Percentiles rank a stretch among this genome's conserved stretches.
phyloP scores from a whole-genome alignment of 129 eudicot genomes.

The Tanacetum coccineum region DNA sequence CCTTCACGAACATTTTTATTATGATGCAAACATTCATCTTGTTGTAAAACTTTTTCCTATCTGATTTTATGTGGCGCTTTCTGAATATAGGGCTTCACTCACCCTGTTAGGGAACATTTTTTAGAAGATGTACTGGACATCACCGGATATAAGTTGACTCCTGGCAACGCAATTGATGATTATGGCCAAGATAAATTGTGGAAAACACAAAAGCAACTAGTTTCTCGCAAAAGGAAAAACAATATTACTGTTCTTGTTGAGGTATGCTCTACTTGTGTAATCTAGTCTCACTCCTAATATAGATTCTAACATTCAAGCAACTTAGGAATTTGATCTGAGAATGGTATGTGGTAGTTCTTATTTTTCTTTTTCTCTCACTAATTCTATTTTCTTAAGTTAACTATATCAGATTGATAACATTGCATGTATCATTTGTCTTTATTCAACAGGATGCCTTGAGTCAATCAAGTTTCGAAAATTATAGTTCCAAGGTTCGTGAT shows the following conservation, averaged over 20 bases:
- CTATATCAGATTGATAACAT: neutral
- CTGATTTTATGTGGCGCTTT: slow-evolving; percentile 20
- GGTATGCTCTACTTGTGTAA: slow-evolving; percentile 39
- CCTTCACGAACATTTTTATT: slow-evolving; percentile 10
- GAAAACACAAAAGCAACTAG: slow-evolving; percentile 90
- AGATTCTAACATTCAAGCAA: neutral
- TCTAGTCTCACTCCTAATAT: neutral
- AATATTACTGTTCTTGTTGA: slow-evolving; percentile 87
- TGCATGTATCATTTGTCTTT: neutral
- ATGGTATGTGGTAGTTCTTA: neutral
- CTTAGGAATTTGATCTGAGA: neutral
- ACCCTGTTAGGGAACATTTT: slow-evolving; percentile 85
- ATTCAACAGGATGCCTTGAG: slow-evolving; percentile 71
- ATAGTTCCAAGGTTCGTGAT: slow-evolving; percentile 82
- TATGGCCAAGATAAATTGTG: slow-evolving; percentile 98
- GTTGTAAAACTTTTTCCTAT: slow-evolving; percentile 10
- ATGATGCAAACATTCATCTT: slow-evolving; percentile 3
- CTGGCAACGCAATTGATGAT: slow-evolving; percentile 93
- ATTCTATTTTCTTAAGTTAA: neutral
- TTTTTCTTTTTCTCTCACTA: neutral
- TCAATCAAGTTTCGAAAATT: slow-evolving; percentile 73
- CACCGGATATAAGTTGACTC: slow-evolving; percentile 89
- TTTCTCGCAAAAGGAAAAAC: slow-evolving; percentile 80
- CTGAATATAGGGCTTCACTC: slow-evolving; percentile 76
- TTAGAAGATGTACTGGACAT: slow-evolving; percentile 91